phyloP scores from a whole-genome alignment of 208 protist genomes.

The Crithidia thermophila region DNA sequence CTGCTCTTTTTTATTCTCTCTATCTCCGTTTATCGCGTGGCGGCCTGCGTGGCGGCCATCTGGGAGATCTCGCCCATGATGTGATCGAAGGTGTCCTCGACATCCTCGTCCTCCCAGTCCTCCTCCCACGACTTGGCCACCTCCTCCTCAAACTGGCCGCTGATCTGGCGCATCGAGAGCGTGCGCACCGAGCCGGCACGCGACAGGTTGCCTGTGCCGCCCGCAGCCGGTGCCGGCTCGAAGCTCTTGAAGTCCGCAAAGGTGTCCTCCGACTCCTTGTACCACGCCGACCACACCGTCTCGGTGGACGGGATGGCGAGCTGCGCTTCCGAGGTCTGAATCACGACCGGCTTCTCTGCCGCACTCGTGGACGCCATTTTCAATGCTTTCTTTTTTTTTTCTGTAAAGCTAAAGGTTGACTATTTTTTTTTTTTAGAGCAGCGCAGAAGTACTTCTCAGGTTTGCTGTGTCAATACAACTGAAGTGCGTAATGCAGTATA shows the following conservation, averaged over 20 bases:
- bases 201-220: constrained; percentile 28
- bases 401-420: background rate
- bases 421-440: too few species aligned
- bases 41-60: constrained; percentile 51
- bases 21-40: constrained; percentile 23
- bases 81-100: constrained; percentile 90
- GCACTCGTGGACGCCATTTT: constrained; percentile 8
- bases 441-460: too few species aligned
- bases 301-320: constrained; percentile 62
- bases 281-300: constrained; percentile 86
- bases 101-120: constrained; percentile 93
- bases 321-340: constrained; percentile 64
- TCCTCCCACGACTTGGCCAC: constrained; percentile 91
- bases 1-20: background rate
- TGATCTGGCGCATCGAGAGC: constrained; percentile 83
- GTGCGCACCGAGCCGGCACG: constrained; percentile 69
- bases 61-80: constrained; percentile 85
- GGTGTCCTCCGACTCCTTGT: constrained; percentile 76
- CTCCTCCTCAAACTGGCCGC: constrained; percentile 91
- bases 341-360: constrained; percentile 31
- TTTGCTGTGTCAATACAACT: too few species aligned
- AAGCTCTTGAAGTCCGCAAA: constrained; percentile 89
- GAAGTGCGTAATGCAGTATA: too few species aligned
- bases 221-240: constrained; percentile 32
- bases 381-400: background rate